Evolutionary conservation across 2,329 filamentous ascomycete species (phyloP), one percentile per base, ranked within the genome.

Genomic region (Hypomyces rosellus): DNA sequence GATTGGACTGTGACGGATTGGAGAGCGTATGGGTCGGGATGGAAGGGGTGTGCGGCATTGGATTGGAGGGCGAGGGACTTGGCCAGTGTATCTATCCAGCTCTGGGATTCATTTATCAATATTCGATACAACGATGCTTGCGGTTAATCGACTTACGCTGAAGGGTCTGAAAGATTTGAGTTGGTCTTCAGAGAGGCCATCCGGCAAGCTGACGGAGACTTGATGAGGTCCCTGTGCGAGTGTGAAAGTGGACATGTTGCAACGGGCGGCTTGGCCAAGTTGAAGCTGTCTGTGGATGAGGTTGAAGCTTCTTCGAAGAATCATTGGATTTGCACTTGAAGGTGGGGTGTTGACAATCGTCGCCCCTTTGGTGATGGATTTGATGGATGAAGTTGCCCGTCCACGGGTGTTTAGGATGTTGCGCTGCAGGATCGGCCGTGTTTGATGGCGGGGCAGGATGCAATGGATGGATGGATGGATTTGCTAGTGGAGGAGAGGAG

Each of bases 21-120:
- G 0, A 84, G 73, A 6, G 60, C 50, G 62, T 82, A 84, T 1
- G 79, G 78, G 51, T 75, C 70, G 0, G 57, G 12, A 64, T 80
- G 70, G 68, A 83, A 83, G 6, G 77, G 74, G 57, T 81, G 77
- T 15, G 63, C 55, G 3, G 65, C 37, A 49, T 67, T 58, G 14
- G 58, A 54, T 56, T 81, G 78, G 0, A 74, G 68, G 15, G 61
- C 49, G 34, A 81, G 72, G 15, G 77, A 78, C 45, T 58, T 65
- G 16, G 65, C 66, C 34, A 81, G 64, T 13, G 69, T 77, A 3
- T 62, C 56, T 50, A 78, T 63, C 78, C 78, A 82, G 44, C 65
- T 67, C 76, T 79, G 18, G 5, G 1, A 5, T 1, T 8, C 5
- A 7, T 16, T 30, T 30, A 8, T 30, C 25, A 30, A 30, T 30